Conservation (phyloP, 192 early-diverging fungal species). For the Geranomyces michiganensis region DNA sequence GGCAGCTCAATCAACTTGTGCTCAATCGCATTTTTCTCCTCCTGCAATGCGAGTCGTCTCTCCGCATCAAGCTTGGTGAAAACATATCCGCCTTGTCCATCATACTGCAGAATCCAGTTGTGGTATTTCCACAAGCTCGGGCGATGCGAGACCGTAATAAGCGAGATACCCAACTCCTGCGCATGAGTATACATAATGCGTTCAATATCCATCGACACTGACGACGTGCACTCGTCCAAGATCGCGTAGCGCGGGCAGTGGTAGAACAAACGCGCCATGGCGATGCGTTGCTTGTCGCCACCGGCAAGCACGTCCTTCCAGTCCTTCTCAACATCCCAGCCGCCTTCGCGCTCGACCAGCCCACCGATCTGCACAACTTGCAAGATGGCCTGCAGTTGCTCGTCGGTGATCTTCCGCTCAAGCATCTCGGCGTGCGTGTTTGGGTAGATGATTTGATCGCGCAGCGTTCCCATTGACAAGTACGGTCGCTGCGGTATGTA, state of each 20-base stretch:
- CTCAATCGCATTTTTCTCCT: constrained; percentile 86
- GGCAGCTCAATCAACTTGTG: constrained; percentile 77
- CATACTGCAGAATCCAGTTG: constrained; percentile 89
- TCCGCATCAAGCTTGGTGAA: constrained; percentile 90
- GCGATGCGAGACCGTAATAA: constrained; percentile 95
- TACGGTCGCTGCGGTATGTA: constrained; percentile 99
- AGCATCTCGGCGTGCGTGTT: constrained; percentile 82
- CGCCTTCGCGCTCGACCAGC: constrained; percentile 82
- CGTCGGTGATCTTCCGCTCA: constrained; percentile 70
- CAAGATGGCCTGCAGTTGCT: constrained; percentile 77
- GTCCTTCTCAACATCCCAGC: constrained; percentile 67
- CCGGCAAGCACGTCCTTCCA: constrained; percentile 89
- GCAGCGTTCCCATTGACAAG: constrained; percentile 86
- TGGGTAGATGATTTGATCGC: constrained; percentile 98
- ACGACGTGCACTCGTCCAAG: constrained; percentile 92
- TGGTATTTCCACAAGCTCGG: constrained; percentile 97
- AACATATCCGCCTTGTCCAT: constrained; percentile 95
- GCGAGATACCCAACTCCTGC: constrained; percentile 76
- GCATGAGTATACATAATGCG: constrained; percentile 76
- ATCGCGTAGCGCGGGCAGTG: constrained; percentile 94
- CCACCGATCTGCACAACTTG: constrained; percentile 78
- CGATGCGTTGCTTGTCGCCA: constrained; percentile 68
- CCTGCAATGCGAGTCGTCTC: constrained; percentile 82
- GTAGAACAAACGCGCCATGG: constrained; percentile 93
- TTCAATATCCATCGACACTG: constrained; percentile 96